Base-by-base conservation (phyloP, 164 flowering plant species). In the Echeveria elegans region DNA sequence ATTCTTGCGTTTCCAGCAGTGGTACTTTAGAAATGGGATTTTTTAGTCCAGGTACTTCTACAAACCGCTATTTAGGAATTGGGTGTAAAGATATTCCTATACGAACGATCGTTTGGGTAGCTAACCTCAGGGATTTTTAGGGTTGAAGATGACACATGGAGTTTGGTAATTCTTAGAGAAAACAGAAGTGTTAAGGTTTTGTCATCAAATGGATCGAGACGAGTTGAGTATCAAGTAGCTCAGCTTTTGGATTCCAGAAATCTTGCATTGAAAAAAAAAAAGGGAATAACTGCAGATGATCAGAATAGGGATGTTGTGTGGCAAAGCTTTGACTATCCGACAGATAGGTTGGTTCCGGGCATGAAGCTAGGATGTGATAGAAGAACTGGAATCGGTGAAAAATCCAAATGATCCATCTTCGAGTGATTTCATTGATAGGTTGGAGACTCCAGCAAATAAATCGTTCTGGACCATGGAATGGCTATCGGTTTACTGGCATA, bases 261-360 rank as follows among this genome's bases (percentile, higher is more conserved):
- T 73, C 72, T 89, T 47, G 79, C 83, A 60, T 24, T 87, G 62
- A 77, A 68, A 65, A 75, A 71, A 63, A n/a, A n/a, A n/a, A n/a
- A n/a, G n/a, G n/a, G n/a, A n/a, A n/a, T n/a, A n/a, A n/a, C n/a
- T n/a, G n/a, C n/a, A n/a, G n/a, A n/a, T n/a, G n/a, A 36, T 36
- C 38, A 36, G 38, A 36, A 36, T 36, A 5, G 6, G 38, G 38
- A 6, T 9, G 21, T 72, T 2, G 63, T 87, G 8, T 90, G 97
- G 97, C 81, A 88, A 66, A 88, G 92, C 50, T 82, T 84, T 60
- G 86, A 77, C 48, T 64, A 77, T 67, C 83, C 83, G 6, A 30
- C 69, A 12, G 75, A 77, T 53, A 72, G 77, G 0, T 26, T 70
- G 19, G 45, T 74, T 5, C 66, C 80, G 4, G 80, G 70, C 23